phyloP scores from a whole-genome alignment of 164 flowering plant species.

The Dillenia suffruticosa region DNA sequence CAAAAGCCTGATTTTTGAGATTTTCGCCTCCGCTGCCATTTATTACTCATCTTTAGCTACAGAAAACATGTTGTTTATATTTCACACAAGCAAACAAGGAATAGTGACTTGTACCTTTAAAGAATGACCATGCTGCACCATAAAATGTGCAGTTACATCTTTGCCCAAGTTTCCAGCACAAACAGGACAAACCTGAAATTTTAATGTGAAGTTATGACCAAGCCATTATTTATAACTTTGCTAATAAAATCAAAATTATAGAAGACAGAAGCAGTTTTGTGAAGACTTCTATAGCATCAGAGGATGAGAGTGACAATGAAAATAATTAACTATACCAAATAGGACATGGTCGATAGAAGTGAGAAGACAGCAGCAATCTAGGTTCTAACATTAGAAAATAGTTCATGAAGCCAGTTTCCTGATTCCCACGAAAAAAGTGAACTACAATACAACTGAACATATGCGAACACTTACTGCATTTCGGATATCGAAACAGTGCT shows the following conservation, averaged over 20 bases:
- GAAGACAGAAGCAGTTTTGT: no score
- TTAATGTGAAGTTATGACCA: not conserved
- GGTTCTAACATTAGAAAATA: no score
- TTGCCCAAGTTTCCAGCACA: conserved; percentile 82
- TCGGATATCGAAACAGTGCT: conserved; percentile 80
- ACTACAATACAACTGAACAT: no score
- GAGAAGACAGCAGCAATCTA: no score
- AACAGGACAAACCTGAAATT: conserved; percentile 81
- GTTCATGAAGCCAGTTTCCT: no score
- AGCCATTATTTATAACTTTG: no score
- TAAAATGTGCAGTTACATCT: conserved; percentile 71
- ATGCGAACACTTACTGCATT: conserved; percentile 46
- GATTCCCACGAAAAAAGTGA: no score
- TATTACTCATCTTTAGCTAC: not conserved
- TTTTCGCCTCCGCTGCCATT: conserved; percentile 51
- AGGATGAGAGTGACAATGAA: no score
- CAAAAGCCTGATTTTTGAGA: conserved; percentile 47
- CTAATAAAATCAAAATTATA: no score
- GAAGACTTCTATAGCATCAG: no score
- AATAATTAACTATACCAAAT: no score
- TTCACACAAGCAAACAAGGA: not conserved
- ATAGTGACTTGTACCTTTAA: conserved; percentile 44
- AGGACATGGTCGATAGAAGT: no score
- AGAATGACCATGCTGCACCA: conserved; percentile 56
- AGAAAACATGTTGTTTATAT: conserved; percentile 6